Conservation (phyloP, 495 filamentous ascomycete species). For the Podospora appendiculata region DNA sequence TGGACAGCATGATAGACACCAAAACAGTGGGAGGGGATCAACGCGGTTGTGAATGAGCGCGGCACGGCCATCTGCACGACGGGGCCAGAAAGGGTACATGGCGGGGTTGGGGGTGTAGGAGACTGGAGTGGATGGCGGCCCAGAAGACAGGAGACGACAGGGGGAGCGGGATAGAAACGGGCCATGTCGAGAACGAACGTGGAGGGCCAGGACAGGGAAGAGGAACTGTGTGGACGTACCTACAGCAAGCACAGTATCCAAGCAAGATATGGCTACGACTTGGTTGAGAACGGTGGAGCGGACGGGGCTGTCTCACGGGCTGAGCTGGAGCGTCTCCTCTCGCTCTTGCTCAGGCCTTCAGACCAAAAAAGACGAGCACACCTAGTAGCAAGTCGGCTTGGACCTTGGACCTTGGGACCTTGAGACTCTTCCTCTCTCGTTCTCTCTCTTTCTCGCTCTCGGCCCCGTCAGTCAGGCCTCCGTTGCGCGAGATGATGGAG, state of each 20-base stretch:
- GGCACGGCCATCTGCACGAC: slow-evolving; percentile 29
- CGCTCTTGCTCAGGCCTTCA: slow-evolving; percentile 12
- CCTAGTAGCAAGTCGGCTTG: too few species aligned
- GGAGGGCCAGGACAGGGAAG: slow-evolving; percentile 20
- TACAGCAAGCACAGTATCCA: background rate
- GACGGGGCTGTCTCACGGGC: slow-evolving; percentile 1
- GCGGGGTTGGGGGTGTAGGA: slow-evolving; percentile 30
- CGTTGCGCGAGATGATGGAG: too few species aligned
- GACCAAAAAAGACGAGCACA: background rate
- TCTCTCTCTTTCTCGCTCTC: too few species aligned
- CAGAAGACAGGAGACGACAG: slow-evolving; percentile 23
- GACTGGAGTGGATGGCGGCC: slow-evolving; percentile 14
- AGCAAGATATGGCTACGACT: slow-evolving; percentile 11
- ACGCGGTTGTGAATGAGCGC: slow-evolving; percentile 30
- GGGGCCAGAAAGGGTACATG: slow-evolving; percentile 27
- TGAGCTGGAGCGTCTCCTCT: background rate
- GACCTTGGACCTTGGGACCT: too few species aligned
- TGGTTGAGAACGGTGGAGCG: slow-evolving; percentile 1
- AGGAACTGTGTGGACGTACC: slow-evolving; percentile 19
- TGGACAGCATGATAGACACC: slow-evolving; percentile 36
- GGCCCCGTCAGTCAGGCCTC: too few species aligned
- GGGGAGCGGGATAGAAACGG: slow-evolving; percentile 23
- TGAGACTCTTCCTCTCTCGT: too few species aligned
- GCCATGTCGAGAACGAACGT: slow-evolving; percentile 19
- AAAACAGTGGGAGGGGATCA: slow-evolving; percentile 34